Conservation (phyloP, 306 rosid species). For the Begonia peltatifolia region DNA sequence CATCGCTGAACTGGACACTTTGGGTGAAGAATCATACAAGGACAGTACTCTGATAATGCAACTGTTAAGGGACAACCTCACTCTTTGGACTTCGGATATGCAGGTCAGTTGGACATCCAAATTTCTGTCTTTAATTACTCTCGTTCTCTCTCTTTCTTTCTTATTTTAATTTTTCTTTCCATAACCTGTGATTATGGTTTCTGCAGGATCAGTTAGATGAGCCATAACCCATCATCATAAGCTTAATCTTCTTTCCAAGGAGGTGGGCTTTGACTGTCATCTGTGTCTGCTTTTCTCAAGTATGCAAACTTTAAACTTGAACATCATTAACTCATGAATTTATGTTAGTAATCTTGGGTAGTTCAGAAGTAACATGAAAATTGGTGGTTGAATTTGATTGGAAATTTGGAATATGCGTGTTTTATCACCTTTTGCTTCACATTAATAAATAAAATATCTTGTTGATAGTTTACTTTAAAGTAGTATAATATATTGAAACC, state of each 20-base stretch:
- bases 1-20: slow-evolving; percentile 73
- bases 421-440: too few species aligned
- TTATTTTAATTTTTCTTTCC: not conserved
- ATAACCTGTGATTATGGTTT: slow-evolving; percentile 1
- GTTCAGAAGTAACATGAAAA: too few species aligned
- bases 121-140: not conserved
- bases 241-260: slow-evolving; percentile 28
- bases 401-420: too few species aligned
- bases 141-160: not conserved
- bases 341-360: not conserved
- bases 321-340: not conserved
- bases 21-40: slow-evolving; percentile 81
- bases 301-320: slow-evolving; percentile 20
- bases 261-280: slow-evolving; percentile 61
- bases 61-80: slow-evolving; percentile 70
- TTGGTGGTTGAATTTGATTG: too few species aligned
- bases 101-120: slow-evolving; percentile 29
- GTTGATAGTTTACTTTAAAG: too few species aligned
- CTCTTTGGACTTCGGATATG: slow-evolving; percentile 77
- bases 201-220: slow-evolving; percentile 82
- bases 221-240: slow-evolving; percentile 30
- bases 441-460: too few species aligned
- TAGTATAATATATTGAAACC: too few species aligned
- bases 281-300: slow-evolving; percentile 27
- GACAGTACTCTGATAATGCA: slow-evolving; percentile 92